Evolutionary conservation across 2,329 filamentous ascomycete genomes (phyloP).

Genomic region (Davidsoniella neocaledoniae): DNA sequence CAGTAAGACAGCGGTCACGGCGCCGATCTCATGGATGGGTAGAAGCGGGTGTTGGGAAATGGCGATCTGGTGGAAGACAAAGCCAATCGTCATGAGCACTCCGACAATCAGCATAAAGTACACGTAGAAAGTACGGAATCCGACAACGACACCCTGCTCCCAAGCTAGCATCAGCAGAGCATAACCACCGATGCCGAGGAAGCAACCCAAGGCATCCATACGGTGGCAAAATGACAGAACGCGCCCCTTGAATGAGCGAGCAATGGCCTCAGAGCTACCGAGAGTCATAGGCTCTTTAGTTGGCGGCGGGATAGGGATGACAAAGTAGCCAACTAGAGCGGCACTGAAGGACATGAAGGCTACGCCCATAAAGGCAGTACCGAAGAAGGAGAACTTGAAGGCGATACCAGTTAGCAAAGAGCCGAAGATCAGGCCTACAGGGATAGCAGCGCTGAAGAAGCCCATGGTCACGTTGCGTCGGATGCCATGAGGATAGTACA

Average conservation of each 20-base stretch:
- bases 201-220: constrained; percentile 24
- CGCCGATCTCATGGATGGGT: constrained; percentile 20
- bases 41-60: constrained; percentile 34
- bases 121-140: constrained; percentile 39
- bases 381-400: constrained; percentile 27
- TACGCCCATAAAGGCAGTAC: constrained; percentile 29
- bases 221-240: neutral
- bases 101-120: constrained; percentile 41
- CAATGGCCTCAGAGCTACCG: neutral
- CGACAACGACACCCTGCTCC: constrained; percentile 44
- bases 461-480: constrained; percentile 44
- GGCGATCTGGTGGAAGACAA: constrained; percentile 37
- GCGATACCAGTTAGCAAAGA: constrained; percentile 25
- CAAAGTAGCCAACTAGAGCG: constrained; percentile 18
- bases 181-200: constrained; percentile 34
- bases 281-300: neutral
- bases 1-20: constrained; percentile 34
- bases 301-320: constrained; percentile 19
- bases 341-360: constrained; percentile 18
- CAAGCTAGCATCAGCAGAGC: constrained; percentile 49
- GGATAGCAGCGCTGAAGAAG: constrained; percentile 29
- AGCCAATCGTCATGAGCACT: constrained; percentile 33
- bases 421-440: constrained; percentile 28
- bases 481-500: constrained; percentile 36
- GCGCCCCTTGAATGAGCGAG: neutral